phyloP scores from a whole-genome alignment of 202 grass and related monocot genomes.

The Carex arenaria region DNA sequence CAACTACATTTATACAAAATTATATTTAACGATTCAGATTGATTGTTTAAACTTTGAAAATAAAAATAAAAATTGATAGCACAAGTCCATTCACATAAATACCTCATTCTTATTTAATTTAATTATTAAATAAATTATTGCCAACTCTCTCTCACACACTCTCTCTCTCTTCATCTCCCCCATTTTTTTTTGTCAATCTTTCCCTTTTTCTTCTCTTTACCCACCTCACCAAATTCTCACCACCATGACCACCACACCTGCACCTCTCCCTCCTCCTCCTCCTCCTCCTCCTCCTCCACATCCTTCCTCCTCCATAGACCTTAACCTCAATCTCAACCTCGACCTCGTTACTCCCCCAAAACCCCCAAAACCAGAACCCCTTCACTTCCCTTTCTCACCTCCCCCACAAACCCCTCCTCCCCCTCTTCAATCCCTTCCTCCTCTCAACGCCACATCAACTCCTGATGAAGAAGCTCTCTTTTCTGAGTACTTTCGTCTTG shows the following conservation, averaged over 20 bases:
- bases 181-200: background rate
- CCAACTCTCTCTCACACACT: too few relatives aligned
- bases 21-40: too few relatives aligned
- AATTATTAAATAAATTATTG: too few relatives aligned
- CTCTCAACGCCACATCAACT: conserved; percentile 16
- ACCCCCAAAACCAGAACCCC: conserved; percentile 2
- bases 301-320: background rate
- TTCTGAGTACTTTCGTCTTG: conserved; percentile 70
- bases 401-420: background rate
- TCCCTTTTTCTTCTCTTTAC: too few relatives aligned
- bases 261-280: background rate
- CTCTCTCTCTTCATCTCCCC: background rate
- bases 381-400: conserved; percentile 13
- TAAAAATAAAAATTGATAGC: too few relatives aligned
- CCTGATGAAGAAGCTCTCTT: conserved; percentile 59
- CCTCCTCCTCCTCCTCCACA: too few relatives aligned
- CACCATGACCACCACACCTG: conserved; percentile 14
- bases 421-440: conserved; percentile 49
- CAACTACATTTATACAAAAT: too few relatives aligned
- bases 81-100: too few relatives aligned
- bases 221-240: background rate
- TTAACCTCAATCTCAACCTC: background rate
- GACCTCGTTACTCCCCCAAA: background rate
- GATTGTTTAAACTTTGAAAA: too few relatives aligned
- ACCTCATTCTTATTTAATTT: too few relatives aligned